Percentiles rank a stretch among this genome's conserved stretches.
Conservation (phyloP, 2,329 filamentous ascomycete genomes). For the Fusarium sp. region DNA sequence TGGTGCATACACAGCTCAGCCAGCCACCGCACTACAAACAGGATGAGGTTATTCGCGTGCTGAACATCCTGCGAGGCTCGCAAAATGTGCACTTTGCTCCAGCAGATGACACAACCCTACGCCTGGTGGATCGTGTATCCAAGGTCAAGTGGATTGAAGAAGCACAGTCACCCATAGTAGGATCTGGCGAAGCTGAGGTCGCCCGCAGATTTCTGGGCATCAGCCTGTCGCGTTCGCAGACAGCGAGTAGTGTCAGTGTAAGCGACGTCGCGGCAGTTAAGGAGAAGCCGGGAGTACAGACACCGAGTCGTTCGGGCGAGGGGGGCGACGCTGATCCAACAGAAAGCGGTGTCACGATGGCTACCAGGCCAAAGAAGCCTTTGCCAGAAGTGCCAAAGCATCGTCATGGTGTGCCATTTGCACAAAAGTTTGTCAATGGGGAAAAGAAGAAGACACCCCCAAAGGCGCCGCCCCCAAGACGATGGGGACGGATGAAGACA, state of each 20-base stretch:
- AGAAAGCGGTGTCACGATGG: slow-evolving; percentile 39
- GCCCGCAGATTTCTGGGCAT: slow-evolving; percentile 75
- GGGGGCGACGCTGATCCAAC: slow-evolving; percentile 41
- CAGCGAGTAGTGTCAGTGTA: slow-evolving; percentile 80
- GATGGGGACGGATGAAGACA: slow-evolving; percentile 56
- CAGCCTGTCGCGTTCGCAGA: slow-evolving; percentile 71
- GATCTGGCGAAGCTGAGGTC: slow-evolving; percentile 57
- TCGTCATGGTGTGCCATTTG: slow-evolving; percentile 62
- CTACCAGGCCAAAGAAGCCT: slow-evolving; percentile 57
- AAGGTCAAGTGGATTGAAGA: slow-evolving; percentile 75
- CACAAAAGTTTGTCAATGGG: slow-evolving; percentile 48
- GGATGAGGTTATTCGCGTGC: slow-evolving; percentile 80
- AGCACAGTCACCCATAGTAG: slow-evolving; percentile 42
- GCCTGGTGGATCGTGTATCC: slow-evolving; percentile 79
- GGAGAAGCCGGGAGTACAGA: slow-evolving; percentile 85
- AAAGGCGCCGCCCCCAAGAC: slow-evolving; percentile 59
- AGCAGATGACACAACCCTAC: slow-evolving; percentile 81
- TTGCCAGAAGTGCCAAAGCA: slow-evolving; percentile 67
- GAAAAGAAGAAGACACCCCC: slow-evolving; percentile 56
- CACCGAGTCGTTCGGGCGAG: slow-evolving; percentile 70
- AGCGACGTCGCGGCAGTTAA: slow-evolving; percentile 81
- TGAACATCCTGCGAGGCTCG: slow-evolving; percentile 74
- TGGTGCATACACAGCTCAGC: slow-evolving; percentile 90
- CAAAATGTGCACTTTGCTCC: slow-evolving; percentile 81
- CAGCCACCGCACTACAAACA: slow-evolving; percentile 91